Evolutionary conservation across 768 basidiomycete genomes (phyloP).

Genomic region (Suillus subalutaceus): DNA sequence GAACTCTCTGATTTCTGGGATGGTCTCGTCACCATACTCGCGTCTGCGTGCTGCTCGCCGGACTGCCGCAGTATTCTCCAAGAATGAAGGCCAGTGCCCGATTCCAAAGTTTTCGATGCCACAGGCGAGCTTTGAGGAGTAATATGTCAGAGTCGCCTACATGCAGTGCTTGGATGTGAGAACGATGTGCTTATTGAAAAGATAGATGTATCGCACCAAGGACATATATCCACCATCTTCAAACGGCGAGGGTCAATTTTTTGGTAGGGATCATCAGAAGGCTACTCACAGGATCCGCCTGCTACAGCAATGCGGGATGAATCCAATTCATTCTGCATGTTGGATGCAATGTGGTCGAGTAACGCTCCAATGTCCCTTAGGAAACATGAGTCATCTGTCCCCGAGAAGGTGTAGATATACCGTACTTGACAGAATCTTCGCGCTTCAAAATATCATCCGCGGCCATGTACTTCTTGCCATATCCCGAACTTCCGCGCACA

Average conservation of each 20-base stretch:
- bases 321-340: slow-evolving; percentile 37
- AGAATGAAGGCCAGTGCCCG: slow-evolving; percentile 42
- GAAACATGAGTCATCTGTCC: background rate
- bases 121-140: slow-evolving; percentile 42
- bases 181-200: background rate
- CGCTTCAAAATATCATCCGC: slow-evolving; percentile 45
- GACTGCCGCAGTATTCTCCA: slow-evolving; percentile 42
- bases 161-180: background rate
- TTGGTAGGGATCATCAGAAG: background rate
- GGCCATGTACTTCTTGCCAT: slow-evolving; percentile 42
- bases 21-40: slow-evolving; percentile 46
- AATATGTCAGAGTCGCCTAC: slow-evolving; percentile 44
- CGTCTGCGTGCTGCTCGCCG: slow-evolving; percentile 38
- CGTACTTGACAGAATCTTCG: slow-evolving; percentile 46
- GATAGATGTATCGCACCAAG: slow-evolving; percentile 30
- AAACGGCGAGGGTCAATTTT: slow-evolving; percentile 4
- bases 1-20: slow-evolving; percentile 39
- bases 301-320: slow-evolving; percentile 42
- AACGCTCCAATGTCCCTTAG: slow-evolving; percentile 41
- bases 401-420: background rate
- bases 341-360: slow-evolving; percentile 37
- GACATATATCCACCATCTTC: slow-evolving; percentile 46
- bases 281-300: slow-evolving; percentile 42
- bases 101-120: slow-evolving; percentile 46
- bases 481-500: slow-evolving; percentile 45